Base-by-base conservation (phyloP, 2,329 filamentous ascomycete genomes). In the Penicillium griseofulvum region DNA sequence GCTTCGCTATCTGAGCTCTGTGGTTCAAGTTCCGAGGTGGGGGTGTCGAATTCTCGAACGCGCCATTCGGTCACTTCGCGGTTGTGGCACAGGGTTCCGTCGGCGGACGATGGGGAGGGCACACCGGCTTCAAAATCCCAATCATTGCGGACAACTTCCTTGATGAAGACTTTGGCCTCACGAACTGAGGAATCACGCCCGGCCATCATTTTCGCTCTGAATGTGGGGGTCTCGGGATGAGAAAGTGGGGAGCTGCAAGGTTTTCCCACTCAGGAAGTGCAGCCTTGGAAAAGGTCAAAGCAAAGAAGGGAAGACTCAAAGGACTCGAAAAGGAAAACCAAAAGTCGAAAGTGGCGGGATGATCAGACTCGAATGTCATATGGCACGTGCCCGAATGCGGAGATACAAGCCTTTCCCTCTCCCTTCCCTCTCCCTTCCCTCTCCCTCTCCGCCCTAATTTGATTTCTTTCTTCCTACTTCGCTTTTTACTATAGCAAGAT, bases 131-230 rank as follows among this genome's bases (percentile, higher is more conserved):
- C 65, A 51, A 71, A 76, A 38, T 65, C 62, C 76, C 76, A 78
- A 66, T 78, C 75, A 56, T 74, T 71, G 26, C 74, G 72, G 24
- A 77, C 68, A 17, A 74, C 66, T 19, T 73, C 66, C 42, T 69
- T 72, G 46, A 78, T 65, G 47, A 75, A 71, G 26, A 65, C 61
- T 58, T 75, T 78, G 28, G 74, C 74, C 28, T 74, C 70, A 52
- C 71, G 73, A 45, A 75, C 69, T 34, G 74, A 73, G 5, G 67
- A 63, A 48, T 76, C 75, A 59, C 74, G 73, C 31, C 76, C 71
- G 37, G 61, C 52, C 52, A 60, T 61, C 52, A 54, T 58, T 53
- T 34, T 55, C 44, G 17, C 22, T 38, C 22, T 39, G 47, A 24
- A 34, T 49, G 60, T 55, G 60, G 52, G 64, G 61, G 14, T 16